Base-by-base conservation (phyloP, 345 rosid genomes). In the Geranium brycei region DNA sequence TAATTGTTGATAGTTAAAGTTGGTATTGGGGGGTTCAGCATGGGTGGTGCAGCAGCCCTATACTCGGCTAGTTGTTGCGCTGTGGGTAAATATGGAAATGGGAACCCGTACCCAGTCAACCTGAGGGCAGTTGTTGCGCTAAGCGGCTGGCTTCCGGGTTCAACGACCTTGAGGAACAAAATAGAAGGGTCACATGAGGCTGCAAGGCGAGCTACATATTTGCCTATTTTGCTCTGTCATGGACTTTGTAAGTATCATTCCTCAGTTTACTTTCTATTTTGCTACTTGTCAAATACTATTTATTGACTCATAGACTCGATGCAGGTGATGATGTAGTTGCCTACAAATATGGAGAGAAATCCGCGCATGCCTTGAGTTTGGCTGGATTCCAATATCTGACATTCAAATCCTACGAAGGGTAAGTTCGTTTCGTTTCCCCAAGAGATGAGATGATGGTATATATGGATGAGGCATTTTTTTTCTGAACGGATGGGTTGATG, bases 111-210 rank as follows among this genome's bases (percentile, higher is more conserved):
- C 73, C 76, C 76, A 17, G 60, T 83, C 73, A 85, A 81, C 83
- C 70, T 93, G 66, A 81, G 74, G 75, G 85, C 80, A 17, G 75
- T 79, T 41, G 72, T 82, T 47, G 83, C 87, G 35, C 77, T 87
- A 60, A 88, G 96, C 57, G 91, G 96, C 65, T 90, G 99, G 96
- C 96, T 93, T 68, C 99, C 99, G 1, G 88, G 88, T 74, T 81
- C 82, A 77, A 92, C 80, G 83, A 75, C 70, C 71, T 51, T 80
- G 68, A 78, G 73, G 73, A 78, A 74, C 74, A 87, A 74, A 76
- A 77, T 84, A 61, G 83, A 87, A 78, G 78, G 76, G 23, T 87
- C 88, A 35, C 77, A 76, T 55, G 93, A 87, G 23, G 85, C 88
- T 47, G 75, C 80, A 63, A 80, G 90, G 66, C 77, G 90, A 61